Evolutionary conservation across 2,329 filamentous ascomycete species (phyloP).

Genomic region (Monosporascus cannonballus): DNA sequence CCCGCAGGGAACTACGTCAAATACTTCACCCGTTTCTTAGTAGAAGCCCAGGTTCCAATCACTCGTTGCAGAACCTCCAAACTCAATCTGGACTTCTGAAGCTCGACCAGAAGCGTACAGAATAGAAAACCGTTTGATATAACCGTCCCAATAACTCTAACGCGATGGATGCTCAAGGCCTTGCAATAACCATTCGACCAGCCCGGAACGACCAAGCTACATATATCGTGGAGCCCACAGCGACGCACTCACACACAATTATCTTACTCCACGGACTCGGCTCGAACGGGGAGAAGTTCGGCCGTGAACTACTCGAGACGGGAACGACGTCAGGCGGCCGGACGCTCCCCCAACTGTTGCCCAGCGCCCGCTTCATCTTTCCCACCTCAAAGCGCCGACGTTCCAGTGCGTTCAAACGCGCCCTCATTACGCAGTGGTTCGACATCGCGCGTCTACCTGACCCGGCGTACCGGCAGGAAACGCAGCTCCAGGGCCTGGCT

Average conservation of each 20-base stretch:
- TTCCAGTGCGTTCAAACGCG: constrained; percentile 35
- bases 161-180: no score
- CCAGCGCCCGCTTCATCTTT: constrained; percentile 42
- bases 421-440: constrained; percentile 45
- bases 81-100: no score
- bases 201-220: background rate
- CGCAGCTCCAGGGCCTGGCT: constrained; percentile 37
- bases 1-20: no score
- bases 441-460: constrained; percentile 36
- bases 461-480: constrained; percentile 32
- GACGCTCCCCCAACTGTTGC: constrained; percentile 27
- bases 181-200: background rate
- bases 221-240: constrained; percentile 16
- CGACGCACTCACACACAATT: constrained; percentile 9
- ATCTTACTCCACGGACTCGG: constrained; percentile 16
- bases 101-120: no score
- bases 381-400: constrained; percentile 41
- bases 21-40: no score
- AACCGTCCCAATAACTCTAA: no score
- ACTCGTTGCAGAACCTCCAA: no score
- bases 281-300: constrained; percentile 22
- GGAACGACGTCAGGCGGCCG: constrained; percentile 18
- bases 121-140: no score
- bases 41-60: no score
- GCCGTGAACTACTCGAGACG: constrained; percentile 25